Percentiles rank a stretch among this genome's conserved stretches.
phyloP scores from a whole-genome alignment of 805 yeast species.

The Pichia kluyveri region DNA sequence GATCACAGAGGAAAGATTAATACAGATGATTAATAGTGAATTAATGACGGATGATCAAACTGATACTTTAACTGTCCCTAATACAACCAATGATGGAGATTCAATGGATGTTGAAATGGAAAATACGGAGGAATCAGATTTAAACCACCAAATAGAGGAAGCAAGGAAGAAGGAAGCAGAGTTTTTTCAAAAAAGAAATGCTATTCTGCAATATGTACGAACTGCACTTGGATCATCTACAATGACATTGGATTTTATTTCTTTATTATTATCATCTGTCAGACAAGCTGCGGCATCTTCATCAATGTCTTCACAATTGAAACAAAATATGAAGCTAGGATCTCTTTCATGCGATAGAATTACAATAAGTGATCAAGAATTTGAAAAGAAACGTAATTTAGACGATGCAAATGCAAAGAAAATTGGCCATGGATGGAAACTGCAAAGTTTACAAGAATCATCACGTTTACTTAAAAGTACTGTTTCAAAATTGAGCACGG shows the following conservation, averaged over 20 bases:
- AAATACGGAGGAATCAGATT: conserved; percentile 10
- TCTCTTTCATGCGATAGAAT: conserved; percentile 50
- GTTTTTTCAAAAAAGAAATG: conserved; percentile 42
- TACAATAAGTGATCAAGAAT: conserved; percentile 12
- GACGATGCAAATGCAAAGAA: conserved; percentile 13
- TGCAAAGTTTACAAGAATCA: conserved; percentile 54
- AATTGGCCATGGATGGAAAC: conserved; percentile 77
- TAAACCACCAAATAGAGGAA: conserved; percentile 5
- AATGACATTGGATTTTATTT: conserved; percentile 76
- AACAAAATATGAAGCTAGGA: conserved; percentile 66
- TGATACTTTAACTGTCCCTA: conserved; percentile 8
- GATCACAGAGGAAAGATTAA: conserved; percentile 47
- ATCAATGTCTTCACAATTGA: conserved; percentile 80
- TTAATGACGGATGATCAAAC: conserved; percentile 8
- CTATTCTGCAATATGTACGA: conserved; percentile 43
- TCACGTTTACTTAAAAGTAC: conserved; percentile 42
- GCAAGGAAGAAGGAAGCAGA: conserved; percentile 20
- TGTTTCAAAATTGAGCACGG: conserved; percentile 40
- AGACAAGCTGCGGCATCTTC: conserved; percentile 81
- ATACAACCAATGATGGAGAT: conserved; percentile 14
- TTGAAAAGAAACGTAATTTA: conserved; percentile 7
- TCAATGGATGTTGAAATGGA: not conserved
- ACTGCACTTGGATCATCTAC: conserved; percentile 85
- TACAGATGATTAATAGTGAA: conserved; percentile 31
- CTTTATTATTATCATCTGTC: conserved; percentile 67